Evolutionary conservation across 2,329 filamentous ascomycete genomes (phyloP), one percentile per base, ranked within the genome.

Genomic region (Microcera coccophila): DNA sequence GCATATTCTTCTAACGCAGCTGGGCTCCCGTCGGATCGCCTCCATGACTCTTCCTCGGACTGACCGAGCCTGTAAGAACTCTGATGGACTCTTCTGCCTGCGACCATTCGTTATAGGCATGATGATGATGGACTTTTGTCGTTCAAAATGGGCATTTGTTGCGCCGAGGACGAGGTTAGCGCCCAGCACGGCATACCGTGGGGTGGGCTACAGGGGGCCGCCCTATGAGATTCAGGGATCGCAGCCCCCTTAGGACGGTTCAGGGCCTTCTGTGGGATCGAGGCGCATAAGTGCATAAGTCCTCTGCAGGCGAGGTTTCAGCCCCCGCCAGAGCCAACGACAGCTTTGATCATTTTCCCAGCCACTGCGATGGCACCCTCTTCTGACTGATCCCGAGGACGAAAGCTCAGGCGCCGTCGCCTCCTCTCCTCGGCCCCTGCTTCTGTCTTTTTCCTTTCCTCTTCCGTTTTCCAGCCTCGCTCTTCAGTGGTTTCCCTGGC

Each of bases 271-370:
- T 35, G 36, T 35, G 41, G 36, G 36, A 7, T 22, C 19, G 21
- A 40, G 38, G 7, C 12, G 29, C 15, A 32, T 17, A 32, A 32
- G 29, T 17, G n/a, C n/a, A n/a, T n/a, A n/a, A n/a, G n/a, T 8
- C 29, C 15, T 39, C 49, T 58, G 50, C 50, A 47, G 33, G 50
- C 53, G 46, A 58, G 47, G 54, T 58, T 54, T 51, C 50, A 53
- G 56, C 49, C 52, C 51, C 52, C 49, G 40, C 50, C 18, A 29
- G 33, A 36, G 26, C 33, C 38, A 19, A 31, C 35, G 38, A 29
- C 38, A 26, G 33, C 36, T 24, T 29, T 38, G 41, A 19, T 11
- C 19, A n/a, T 36, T 19, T 26, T 26, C 22, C 22, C 7, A 26
- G 22, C 22, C 22, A 12, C 22, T 26, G 22, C 22, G 7, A 12